Evolutionary conservation across 2,329 filamentous ascomycete genomes (phyloP).

Genomic region (Karstenula rhodostoma): DNA sequence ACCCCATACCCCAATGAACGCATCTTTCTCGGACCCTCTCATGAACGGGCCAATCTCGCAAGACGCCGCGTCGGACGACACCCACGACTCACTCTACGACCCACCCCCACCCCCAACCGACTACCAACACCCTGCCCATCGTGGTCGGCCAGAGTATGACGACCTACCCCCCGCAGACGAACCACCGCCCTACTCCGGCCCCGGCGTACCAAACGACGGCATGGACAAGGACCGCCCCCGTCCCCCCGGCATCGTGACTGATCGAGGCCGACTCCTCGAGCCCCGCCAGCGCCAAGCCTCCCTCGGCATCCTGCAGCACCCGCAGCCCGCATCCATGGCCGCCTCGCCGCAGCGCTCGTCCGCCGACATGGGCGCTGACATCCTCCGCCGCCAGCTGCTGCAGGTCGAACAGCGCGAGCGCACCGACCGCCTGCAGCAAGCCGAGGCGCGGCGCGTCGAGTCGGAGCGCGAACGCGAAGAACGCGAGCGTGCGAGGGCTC

Average conservation of each 20-base stretch:
- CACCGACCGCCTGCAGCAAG: slow-evolving; percentile 40
- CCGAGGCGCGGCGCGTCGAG: slow-evolving; percentile 38
- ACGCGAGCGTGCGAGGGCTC: slow-evolving; percentile 39
- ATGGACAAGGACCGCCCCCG: slow-evolving; percentile 42
- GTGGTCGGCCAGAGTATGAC: slow-evolving; percentile 29
- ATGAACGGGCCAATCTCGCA: slow-evolving; percentile 21
- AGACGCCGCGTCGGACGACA: slow-evolving; percentile 13
- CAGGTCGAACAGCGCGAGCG: slow-evolving; percentile 45
- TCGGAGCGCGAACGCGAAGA: slow-evolving; percentile 36
- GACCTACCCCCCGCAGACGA: slow-evolving; percentile 35
- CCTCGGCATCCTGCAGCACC: slow-evolving; percentile 46
- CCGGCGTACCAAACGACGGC: slow-evolving; percentile 37
- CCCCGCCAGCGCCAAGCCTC: slow-evolving; percentile 42
- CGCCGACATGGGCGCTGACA: slow-evolving; percentile 48
- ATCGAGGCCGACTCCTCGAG: slow-evolving; percentile 28
- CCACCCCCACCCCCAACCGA: slow-evolving; percentile 1
- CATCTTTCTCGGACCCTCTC: slow-evolving; percentile 18
- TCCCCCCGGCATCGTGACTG: slow-evolving; percentile 42
- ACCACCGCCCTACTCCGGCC: slow-evolving; percentile 46
- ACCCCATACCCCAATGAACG: slow-evolving; percentile 33
- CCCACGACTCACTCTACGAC: slow-evolving; percentile 22
- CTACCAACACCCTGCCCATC: slow-evolving; percentile 16
- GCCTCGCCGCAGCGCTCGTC: slow-evolving; percentile 47
- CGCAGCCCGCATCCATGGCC: slow-evolving; percentile 50
- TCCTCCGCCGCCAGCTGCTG: slow-evolving; percentile 44